Base-by-base conservation (phyloP, 2,329 filamentous ascomycete genomes). In the Epichloe aotearoae region DNA sequence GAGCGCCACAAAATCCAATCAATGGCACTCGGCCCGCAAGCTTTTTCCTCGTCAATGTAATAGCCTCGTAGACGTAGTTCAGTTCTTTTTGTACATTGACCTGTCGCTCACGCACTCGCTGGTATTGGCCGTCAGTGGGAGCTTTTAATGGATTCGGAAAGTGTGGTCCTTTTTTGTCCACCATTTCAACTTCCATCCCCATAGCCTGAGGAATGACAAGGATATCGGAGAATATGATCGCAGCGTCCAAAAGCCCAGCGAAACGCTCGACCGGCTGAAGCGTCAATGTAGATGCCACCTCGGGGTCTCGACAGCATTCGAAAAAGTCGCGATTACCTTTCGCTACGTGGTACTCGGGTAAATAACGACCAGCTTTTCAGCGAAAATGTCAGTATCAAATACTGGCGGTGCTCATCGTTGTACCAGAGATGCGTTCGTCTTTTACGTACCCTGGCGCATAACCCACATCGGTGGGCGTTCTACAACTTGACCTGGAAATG, bases 201-300 rank as follows among this genome's bases (percentile, higher is more conserved):
- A 98, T 87, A 34, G 93, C 93, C 71, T 98, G 93, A 0, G 93
- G 93, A 55, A 98, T 90, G 44, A 98, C 93, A 38, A 98, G 80
- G 57, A 98, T 98, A 66, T 98, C 93, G 51, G 88, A 95, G 76
- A 98, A 98, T 68, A 98, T 98, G 62, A 98, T 98, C 53, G 93
- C 90, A 30, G 89, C 91, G 68, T 98, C 93, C 59, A 98, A 81
- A 54, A 98, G 83, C 42, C 89, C 90, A 41, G 78, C 83, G 65
- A 83, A 98, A 49, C 93, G 88, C 60, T 96, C 89, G 61, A 98
- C 83, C 49, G 93, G 93, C 69, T 98, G 93, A 30, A 98, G 79
- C 5, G 93, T 98, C 59, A 98, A 73, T 39, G 86, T 94, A 34
- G 89, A 96, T 47, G 93, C 88, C 56, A 97, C 83, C 67, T 97